Conservation (phyloP, 164 flowering plant species). For the Vitis cinerea region DNA sequence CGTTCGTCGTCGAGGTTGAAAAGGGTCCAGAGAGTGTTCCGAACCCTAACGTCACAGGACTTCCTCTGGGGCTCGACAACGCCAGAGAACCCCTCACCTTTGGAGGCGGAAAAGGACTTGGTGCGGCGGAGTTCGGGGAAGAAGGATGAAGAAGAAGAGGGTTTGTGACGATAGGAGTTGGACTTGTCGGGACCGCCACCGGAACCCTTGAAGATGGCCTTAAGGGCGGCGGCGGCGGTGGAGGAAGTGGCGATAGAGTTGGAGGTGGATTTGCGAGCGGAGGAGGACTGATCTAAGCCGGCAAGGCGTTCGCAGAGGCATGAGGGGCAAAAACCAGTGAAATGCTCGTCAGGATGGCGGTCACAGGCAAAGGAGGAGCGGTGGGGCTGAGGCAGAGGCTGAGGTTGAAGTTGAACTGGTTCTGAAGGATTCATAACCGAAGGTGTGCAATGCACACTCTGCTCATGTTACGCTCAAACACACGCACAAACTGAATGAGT, state of each 20-base stretch:
- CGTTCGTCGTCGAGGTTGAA: slow-evolving; percentile 59
- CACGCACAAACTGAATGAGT: no score
- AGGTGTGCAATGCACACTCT: slow-evolving; percentile 13
- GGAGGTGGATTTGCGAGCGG: slow-evolving; percentile 23
- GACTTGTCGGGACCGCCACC: slow-evolving; percentile 5
- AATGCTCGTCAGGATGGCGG: slow-evolving; percentile 65
- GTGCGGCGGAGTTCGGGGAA: slow-evolving; percentile 81
- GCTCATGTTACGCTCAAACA: slow-evolving; percentile 24
- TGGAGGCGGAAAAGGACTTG: slow-evolving; percentile 69
- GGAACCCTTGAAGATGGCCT: slow-evolving; percentile 38
- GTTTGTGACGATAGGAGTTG: not conserved
- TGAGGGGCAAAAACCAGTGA: slow-evolving; percentile 72
- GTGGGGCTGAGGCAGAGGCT: slow-evolving; percentile 35
- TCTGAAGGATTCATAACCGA: slow-evolving; percentile 56
- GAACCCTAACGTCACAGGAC: slow-evolving; percentile 82
- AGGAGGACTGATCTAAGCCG: slow-evolving; percentile 37
- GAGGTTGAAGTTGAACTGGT: slow-evolving; percentile 22
- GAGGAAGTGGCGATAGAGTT: slow-evolving; percentile 21
- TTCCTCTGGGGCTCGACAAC: slow-evolving; percentile 74
- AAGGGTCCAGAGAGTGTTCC: slow-evolving; percentile 58
- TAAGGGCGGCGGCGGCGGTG: slow-evolving; percentile 42
- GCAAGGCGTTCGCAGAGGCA: slow-evolving; percentile 78
- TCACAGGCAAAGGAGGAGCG: slow-evolving; percentile 62
- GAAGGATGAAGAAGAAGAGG: slow-evolving; percentile 23
- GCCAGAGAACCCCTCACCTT: slow-evolving; percentile 55